Percentiles rank a stretch among this genome's conserved stretches.
Conservation (phyloP, 176 grass and related monocot genomes). For the Oryza coarctata region DNA sequence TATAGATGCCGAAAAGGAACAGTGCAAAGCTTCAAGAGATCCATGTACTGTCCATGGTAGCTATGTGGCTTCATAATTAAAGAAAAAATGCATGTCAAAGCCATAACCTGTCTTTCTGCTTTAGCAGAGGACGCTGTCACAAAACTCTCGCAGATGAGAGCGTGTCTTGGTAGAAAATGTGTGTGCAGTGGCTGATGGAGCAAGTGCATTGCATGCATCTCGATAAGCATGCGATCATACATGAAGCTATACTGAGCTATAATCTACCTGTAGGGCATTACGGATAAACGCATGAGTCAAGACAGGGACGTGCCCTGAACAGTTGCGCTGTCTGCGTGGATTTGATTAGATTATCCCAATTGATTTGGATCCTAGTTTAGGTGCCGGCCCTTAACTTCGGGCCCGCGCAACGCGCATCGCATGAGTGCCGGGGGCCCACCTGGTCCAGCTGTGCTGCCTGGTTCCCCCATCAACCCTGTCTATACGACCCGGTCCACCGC, state of each 20-base stretch:
- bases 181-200: too few relatives aligned
- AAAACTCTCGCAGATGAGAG: too few relatives aligned
- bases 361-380: not conserved
- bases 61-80: constrained; percentile 27
- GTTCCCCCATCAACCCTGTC: not conserved
- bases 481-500: constrained; percentile 13
- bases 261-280: too few relatives aligned
- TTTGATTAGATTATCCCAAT: not conserved
- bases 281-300: not conserved
- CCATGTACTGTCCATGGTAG: not conserved
- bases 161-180: too few relatives aligned
- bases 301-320: not conserved
- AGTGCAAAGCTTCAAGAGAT: not conserved
- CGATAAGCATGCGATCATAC: too few relatives aligned
- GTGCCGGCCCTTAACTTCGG: not conserved
- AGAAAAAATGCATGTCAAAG: not conserved
- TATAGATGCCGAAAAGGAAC: too few relatives aligned
- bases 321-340: not conserved
- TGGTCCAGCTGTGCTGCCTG: not conserved
- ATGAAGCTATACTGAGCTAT: too few relatives aligned
- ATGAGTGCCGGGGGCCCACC: not conserved
- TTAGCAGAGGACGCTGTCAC: not conserved
- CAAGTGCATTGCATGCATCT: too few relatives aligned
- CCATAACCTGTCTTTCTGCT: not conserved
- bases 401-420: not conserved